Evolutionary conservation across 352 stramenopile species (phyloP).

Genomic region (Labyrinthula sp.): DNA sequence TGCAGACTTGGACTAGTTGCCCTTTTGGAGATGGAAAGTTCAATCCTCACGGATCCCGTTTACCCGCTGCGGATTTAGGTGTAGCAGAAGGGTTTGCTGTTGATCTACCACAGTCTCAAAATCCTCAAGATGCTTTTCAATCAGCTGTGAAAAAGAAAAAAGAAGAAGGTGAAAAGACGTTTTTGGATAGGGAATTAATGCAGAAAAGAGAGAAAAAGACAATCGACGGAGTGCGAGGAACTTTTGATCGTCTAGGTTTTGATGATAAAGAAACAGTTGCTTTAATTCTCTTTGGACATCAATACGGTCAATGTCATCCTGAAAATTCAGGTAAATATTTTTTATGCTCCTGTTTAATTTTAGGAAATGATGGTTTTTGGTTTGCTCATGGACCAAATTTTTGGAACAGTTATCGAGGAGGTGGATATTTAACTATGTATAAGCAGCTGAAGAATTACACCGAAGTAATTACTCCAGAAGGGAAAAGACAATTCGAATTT

Average conservation of each 20-base stretch:
- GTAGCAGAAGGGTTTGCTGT: too few species aligned
- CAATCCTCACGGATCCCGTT: slow-evolving; percentile 17
- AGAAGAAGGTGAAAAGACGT: too few species aligned
- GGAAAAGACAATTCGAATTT: slow-evolving; percentile 37
- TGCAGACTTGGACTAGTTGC: slow-evolving; percentile 10
- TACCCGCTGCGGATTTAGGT: slow-evolving; percentile 30
- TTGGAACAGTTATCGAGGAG: slow-evolving; percentile 54
- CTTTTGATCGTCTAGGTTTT: slow-evolving; percentile 65
- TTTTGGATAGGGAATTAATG: too few species aligned
- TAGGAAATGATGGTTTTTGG: slow-evolving; percentile 54
- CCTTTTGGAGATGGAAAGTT: slow-evolving; percentile 16
- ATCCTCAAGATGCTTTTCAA: slow-evolving; percentile 49
- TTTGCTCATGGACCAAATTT: slow-evolving; percentile 57
- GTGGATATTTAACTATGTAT: slow-evolving; percentile 56
- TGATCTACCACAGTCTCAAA: slow-evolving; percentile 45
- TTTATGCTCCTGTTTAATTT: too few species aligned
- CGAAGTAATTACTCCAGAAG: slow-evolving; percentile 54
- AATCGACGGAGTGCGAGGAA: slow-evolving; percentile 52
- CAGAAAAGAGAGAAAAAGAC: slow-evolving; percentile 50
- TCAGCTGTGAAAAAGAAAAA: too few species aligned
- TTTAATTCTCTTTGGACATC: slow-evolving; percentile 47
- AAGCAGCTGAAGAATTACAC: slow-evolving; percentile 56
- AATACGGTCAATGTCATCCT: slow-evolving; percentile 55
- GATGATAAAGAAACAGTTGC: slow-evolving; percentile 60
- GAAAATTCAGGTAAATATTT: slow-evolving; percentile 54